These are phyloP conservation scores for Kitagawia praeruptora DNA, from an alignment of 129 eudicot species.

Conservation along the genomic window DNA sequence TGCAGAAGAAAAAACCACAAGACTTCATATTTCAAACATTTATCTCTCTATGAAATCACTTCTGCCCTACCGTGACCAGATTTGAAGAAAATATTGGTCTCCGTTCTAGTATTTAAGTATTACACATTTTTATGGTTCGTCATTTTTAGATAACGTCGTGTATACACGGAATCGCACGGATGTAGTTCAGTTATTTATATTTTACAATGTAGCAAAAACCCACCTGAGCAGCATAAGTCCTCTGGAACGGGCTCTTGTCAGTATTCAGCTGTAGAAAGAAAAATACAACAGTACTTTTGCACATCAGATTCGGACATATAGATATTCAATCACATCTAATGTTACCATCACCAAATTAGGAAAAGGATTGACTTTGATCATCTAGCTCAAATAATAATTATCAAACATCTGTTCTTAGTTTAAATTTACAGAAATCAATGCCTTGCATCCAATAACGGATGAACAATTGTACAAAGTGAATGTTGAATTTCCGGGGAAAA, in stretches of 20 bases:
- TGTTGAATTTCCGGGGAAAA: neutral
- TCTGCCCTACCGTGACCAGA: neutral
- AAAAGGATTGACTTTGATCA: neutral
- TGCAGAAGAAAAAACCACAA: neutral
- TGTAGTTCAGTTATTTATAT: neutral
- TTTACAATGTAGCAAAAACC: neutral
- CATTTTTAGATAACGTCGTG: neutral
- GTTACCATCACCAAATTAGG: neutral
- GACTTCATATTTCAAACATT: neutral
- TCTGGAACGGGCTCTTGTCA: conserved; percentile 89
- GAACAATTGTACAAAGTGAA: neutral
- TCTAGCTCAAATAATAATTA: neutral
- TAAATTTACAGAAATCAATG: neutral
- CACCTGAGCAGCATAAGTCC: conserved; percentile 88
- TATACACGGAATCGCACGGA: neutral
- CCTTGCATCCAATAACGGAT: neutral
- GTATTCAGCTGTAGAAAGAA: conserved; percentile 46
- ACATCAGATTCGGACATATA: neutral
- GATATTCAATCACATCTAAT: neutral
- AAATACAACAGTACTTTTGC: neutral
- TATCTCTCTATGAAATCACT: neutral
- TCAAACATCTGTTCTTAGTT: neutral
- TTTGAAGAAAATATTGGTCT: neutral
- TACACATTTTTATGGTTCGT: neutral
- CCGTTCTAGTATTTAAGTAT: neutral